These are phyloP conservation scores for Melanopsichium pennsylvanicum DNA, from an alignment of 1,284 basidiomycete species.

Conservation along the genomic window DNA sequence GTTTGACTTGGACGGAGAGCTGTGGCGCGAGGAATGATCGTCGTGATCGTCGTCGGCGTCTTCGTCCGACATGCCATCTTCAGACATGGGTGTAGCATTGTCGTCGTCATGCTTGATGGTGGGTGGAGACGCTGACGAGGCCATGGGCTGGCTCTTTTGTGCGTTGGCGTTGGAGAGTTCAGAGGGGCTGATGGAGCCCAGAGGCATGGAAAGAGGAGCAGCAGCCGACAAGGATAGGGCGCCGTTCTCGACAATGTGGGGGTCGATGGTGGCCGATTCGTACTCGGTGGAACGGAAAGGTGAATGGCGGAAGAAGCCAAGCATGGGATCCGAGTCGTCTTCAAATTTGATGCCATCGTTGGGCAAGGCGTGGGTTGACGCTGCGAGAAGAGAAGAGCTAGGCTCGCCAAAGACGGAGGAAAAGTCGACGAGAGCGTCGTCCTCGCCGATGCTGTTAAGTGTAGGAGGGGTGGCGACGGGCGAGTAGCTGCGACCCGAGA, in stretches of 20 bases:
- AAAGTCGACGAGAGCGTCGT: conserved; percentile 27
- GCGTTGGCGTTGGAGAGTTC: not conserved
- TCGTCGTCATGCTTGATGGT: conserved; percentile 9
- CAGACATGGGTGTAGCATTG: conserved; percentile 35
- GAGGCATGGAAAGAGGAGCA: conserved; percentile 10
- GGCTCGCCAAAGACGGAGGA: conserved; percentile 27
- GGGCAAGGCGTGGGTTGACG: not conserved
- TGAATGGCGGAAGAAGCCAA: conserved; percentile 37
- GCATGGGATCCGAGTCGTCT: conserved; percentile 24
- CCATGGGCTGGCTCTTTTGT: conserved; percentile 7
- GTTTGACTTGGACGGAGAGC: conserved; percentile 10
- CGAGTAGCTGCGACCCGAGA: conserved; percentile 34
- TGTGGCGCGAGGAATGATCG: conserved; percentile 12
- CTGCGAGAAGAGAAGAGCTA: conserved; percentile 13
- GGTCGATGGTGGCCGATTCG: conserved; percentile 44
- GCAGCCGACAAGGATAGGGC: too few relatives aligned
- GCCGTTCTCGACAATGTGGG: conserved; percentile 36
- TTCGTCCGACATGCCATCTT: conserved; percentile 42
- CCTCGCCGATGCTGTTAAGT: conserved; percentile 25
- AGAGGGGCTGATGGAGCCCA: conserved; percentile 21
- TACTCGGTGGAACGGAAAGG: conserved; percentile 33
- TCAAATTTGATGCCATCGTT: conserved; percentile 26
- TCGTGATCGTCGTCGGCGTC: conserved; percentile 30
- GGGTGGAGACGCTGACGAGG: not conserved
- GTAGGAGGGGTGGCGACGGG: conserved; percentile 27